A percentile compares a stretch with the other conserved stretches of the same genome.
These are phyloP conservation scores for Neospora caninum DNA, from an alignment of 169 alveolate species.

Conservation along the genomic window DNA sequence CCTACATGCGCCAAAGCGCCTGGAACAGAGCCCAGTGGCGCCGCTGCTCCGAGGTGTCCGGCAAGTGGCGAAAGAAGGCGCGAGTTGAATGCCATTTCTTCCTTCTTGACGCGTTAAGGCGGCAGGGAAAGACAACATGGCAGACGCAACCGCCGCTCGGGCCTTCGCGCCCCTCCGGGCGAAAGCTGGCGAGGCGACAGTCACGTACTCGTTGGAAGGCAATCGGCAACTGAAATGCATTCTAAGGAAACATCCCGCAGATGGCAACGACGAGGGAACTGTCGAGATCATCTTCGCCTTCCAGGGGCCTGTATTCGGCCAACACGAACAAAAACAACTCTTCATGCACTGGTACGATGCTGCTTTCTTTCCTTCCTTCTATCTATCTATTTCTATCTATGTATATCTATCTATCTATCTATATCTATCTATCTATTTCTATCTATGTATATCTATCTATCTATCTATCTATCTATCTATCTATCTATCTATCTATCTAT, in stretches of 20 bases:
- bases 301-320: slow-evolving; percentile 51
- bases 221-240: slow-evolving; percentile 57
- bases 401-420: background rate
- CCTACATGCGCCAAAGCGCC: too few relatives aligned
- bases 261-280: background rate
- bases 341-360: slow-evolving; percentile 64
- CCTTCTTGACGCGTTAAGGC: background rate
- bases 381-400: background rate
- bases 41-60: too few relatives aligned
- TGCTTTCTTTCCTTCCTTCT: background rate
- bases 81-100: background rate
- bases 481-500: background rate
- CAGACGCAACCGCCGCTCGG: background rate
- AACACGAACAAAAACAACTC: slow-evolving; percentile 23
- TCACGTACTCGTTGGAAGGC: slow-evolving; percentile 40
- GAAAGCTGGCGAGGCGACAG: slow-evolving; percentile 48
- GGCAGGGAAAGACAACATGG: background rate
- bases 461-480: too few relatives aligned
- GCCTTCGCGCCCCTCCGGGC: slow-evolving; percentile 28
- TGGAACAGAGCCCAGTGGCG: too few relatives aligned
- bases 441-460: background rate
- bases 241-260: slow-evolving; percentile 32
- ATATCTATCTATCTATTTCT: too few relatives aligned
- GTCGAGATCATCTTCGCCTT: slow-evolving; percentile 59
- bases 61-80: too few relatives aligned